Conservation (phyloP, 495 filamentous ascomycete species). For the Trichoderma asperelloides region DNA sequence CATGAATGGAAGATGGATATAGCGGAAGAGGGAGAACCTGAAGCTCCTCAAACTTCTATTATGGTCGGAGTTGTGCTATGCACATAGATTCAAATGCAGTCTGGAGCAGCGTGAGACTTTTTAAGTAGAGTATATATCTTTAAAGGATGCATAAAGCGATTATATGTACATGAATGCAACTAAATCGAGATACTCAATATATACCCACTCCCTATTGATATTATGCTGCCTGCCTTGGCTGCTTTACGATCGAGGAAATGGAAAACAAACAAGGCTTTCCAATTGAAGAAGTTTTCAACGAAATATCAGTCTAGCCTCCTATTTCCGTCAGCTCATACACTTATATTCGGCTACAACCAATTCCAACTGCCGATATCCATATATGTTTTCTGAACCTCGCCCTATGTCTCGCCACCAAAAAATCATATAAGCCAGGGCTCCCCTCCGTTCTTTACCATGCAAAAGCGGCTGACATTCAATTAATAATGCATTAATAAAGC, state of each 20-base stretch:
- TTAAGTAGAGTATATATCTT: too few relatives aligned
- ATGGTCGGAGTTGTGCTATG: neutral
- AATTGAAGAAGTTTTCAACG: too few relatives aligned
- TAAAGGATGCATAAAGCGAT: too few relatives aligned
- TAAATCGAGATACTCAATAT: too few relatives aligned
- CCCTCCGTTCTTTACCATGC: neutral
- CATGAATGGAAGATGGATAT: conserved; percentile 2
- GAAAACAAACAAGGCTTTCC: too few relatives aligned
- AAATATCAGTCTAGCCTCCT: too few relatives aligned
- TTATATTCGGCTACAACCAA: neutral
- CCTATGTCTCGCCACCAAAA: neutral
- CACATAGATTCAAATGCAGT: neutral
- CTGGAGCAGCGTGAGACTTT: too few relatives aligned
- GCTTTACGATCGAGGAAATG: too few relatives aligned
- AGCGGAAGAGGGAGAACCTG: neutral
- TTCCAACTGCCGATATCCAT: neutral
- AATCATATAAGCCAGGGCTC: neutral
- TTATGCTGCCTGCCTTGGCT: too few relatives aligned
- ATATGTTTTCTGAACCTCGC: neutral
- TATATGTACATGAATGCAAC: too few relatives aligned
- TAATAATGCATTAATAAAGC: neutral
- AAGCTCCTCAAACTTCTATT: neutral
- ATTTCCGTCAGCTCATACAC: too few relatives aligned
- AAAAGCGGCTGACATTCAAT: neutral
- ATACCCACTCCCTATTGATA: too few relatives aligned